These are phyloP conservation scores for Mycena sp. DNA, from an alignment of 1,284 basidiomycete species.

Conservation along the genomic window DNA sequence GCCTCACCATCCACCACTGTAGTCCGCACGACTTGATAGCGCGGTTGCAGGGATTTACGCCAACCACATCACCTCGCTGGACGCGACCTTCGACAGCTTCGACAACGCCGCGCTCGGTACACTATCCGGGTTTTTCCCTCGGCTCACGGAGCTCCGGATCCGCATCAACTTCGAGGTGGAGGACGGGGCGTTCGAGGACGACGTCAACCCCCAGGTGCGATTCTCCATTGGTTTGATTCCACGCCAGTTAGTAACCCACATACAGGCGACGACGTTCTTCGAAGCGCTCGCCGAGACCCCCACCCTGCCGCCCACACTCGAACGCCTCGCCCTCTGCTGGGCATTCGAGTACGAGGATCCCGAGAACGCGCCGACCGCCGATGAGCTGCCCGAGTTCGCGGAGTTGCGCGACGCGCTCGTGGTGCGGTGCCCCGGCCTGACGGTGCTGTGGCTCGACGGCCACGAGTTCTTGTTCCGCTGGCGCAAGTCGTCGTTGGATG, in stretches of 20 bases:
- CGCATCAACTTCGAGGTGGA: not conserved
- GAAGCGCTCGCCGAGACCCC: not conserved
- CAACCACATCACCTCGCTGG: not conserved
- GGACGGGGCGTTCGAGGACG: not conserved
- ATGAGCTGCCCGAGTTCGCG: not conserved
- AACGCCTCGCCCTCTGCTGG: not conserved
- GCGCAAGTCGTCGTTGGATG: not conserved
- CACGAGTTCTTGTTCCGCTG: not conserved
- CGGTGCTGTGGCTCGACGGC: slow-evolving; percentile 2
- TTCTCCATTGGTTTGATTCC: not conserved
- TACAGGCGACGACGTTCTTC: slow-evolving; percentile 10
- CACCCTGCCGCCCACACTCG: not conserved
- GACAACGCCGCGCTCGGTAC: not conserved
- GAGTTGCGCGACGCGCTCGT: not conserved
- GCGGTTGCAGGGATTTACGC: not conserved
- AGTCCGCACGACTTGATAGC: not conserved
- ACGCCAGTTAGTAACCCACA: not conserved
- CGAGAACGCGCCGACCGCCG: not conserved
- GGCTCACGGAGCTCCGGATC: not conserved
- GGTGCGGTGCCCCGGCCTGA: not conserved
- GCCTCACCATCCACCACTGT: not conserved
- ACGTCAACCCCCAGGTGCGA: not conserved
- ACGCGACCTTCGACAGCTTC: not conserved
- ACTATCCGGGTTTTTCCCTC: not conserved
- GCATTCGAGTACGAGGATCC: not conserved